Conservation (phyloP, 306 rosid species). For the Acacia crassicarpa region DNA sequence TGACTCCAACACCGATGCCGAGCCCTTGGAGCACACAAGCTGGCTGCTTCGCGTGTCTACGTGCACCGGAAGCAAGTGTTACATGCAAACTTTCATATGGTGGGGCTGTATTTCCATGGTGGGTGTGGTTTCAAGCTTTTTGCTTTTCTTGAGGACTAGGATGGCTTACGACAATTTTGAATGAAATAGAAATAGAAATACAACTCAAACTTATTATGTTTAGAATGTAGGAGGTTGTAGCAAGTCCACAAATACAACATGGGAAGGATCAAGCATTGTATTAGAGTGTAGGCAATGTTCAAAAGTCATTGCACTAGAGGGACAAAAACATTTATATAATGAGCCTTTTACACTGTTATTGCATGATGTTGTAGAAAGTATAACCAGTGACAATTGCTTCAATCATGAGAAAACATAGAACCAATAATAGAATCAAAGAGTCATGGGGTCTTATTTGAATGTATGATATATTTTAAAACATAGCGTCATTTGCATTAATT, state of each 20-base stretch:
- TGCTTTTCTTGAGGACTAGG: constrained; percentile 65
- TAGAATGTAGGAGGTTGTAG: neutral
- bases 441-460: no score
- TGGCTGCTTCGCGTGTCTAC: constrained; percentile 44
- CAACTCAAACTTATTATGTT: constrained; percentile 10
- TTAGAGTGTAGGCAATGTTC: no score
- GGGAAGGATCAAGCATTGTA: neutral
- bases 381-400: no score
- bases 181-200: constrained; percentile 24
- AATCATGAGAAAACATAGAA: no score
- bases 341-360: no score
- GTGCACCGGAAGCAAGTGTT: constrained; percentile 78
- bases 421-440: no score
- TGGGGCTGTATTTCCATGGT: constrained; percentile 67
- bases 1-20: constrained; percentile 53
- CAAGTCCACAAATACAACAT: neutral
- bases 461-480: no score
- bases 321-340: no score
- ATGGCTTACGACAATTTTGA: constrained; percentile 55
- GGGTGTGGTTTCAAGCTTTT: constrained; percentile 62
- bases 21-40: neutral
- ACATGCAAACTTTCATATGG: constrained; percentile 67
- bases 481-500: no score
- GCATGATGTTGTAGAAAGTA: no score
- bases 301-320: no score